Percentiles rank a stretch among this genome's conserved stretches.
These are phyloP conservation scores for Aspergillus pseudotamarii DNA, from an alignment of 2,329 filamentous ascomycete species.

Conservation along the genomic window DNA sequence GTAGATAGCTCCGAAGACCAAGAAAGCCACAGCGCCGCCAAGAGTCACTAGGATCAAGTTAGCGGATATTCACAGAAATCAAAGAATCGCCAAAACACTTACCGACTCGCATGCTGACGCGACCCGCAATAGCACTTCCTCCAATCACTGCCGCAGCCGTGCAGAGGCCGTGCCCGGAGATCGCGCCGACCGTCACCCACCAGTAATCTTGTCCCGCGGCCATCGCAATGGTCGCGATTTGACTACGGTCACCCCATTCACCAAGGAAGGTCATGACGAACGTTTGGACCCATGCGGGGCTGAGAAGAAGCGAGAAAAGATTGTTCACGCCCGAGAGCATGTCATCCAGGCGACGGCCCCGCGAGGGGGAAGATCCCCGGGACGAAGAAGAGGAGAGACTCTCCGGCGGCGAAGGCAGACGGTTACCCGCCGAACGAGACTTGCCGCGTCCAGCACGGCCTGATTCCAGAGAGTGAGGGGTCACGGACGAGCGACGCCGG, in stretches of 20 bases:
- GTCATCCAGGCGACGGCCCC: conserved; percentile 48
- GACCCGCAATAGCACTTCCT: conserved; percentile 87
- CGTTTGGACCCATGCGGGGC: conserved; percentile 97
- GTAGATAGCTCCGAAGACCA: conserved; percentile 91
- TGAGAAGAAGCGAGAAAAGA: conserved; percentile 82
- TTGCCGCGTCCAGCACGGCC: conserved; percentile 68
- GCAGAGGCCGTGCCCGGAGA: conserved; percentile 84
- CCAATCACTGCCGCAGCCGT: conserved; percentile 90
- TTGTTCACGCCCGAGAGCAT: conserved; percentile 74
- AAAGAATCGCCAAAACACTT: conserved; percentile 51
- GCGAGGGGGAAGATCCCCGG: conserved; percentile 58
- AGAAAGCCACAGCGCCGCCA: conserved; percentile 85
- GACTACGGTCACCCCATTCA: conserved; percentile 96
- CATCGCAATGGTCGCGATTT: conserved; percentile 99
- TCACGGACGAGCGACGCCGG: conserved; percentile 67
- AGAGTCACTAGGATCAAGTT: conserved; percentile 70
- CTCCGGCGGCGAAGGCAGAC: conserved; percentile 77
- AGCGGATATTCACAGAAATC: conserved; percentile 22
- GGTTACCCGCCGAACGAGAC: conserved; percentile 68
- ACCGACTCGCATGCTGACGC: conserved; percentile 95
- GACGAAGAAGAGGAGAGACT: conserved; percentile 78
- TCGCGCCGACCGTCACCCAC: conserved; percentile 93
- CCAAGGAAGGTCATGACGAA: conserved; percentile 99
- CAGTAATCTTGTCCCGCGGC: conserved; percentile 97
- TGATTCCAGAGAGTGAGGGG: conserved; percentile 78